Base-by-base conservation (phyloP, 345 rosid species). In the Crucihimalaya himalaica region DNA sequence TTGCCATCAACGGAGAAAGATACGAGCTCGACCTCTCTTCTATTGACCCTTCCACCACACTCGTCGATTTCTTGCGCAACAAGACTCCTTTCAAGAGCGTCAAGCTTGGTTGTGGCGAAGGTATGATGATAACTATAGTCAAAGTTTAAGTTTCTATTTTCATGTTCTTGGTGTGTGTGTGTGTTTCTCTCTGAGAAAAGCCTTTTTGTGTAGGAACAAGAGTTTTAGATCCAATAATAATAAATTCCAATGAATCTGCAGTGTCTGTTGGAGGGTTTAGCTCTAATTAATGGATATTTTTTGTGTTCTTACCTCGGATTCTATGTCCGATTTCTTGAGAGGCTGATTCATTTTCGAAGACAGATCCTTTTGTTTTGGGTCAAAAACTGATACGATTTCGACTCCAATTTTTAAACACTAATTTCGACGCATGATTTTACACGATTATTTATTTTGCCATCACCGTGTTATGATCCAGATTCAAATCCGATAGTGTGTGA, bases 51-150 rank as follows among this genome's bases (percentile, higher is more conserved):
- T 88, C 97, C 0, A 86, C 89, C 32, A 91, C 97, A 61, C 79
- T 94, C 84, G 81, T 94, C 19, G 88, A 94, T 60, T 91, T 89
- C 85, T 72, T 93, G 82, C 96, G 98, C 15, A 68, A 77, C 58
- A 81, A 70, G 31, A 87, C 98, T 64, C 82, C 76, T 31, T 88
- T 91, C 84, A 94, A 84, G 84, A 87, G 96, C 55, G 91, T 85
- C 77, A 93, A 93, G 89, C 98, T 89, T 40, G 76, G 96, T 43
- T 93, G 97, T 48, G 97, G 97, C 43, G 94, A 91, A 89, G 97
- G 98, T 87, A 66, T 12, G 43, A 25, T 35, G 3, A 21, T 74
- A n/a, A 1, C 35, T n/a, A 32, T 53, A 21, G 2, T 40, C 69
- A 32, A 7, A 43, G 8, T 25, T 29, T 5, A 0, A 18, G 1